Evolutionary conservation across 2,329 filamentous ascomycete species (phyloP), one percentile per base, ranked within the genome.

Genomic region (Trichoderma breve): DNA sequence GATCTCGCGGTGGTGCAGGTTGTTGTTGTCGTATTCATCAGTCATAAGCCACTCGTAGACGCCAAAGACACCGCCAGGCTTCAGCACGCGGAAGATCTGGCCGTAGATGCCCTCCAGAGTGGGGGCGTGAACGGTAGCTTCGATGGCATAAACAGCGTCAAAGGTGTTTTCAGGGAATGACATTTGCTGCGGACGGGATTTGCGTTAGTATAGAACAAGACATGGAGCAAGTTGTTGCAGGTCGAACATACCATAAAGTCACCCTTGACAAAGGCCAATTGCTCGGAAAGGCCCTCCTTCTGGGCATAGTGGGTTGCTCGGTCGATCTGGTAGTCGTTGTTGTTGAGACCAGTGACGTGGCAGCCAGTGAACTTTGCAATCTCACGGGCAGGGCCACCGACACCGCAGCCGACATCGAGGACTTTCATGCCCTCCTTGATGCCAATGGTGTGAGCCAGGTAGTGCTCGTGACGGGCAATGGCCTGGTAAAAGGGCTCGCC

Each of bases 1-100:
- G 79, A 97, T 95, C 78, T 92, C 89, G 74, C 93, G 91, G 85
- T 97, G 95, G 77, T 91, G 87, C 1, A 92, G 83, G 86, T 97
- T 93, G 74, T 91, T 85, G 80, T 96, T 94, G 85, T 97, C 91
- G 83, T 97, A 98, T n/a, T 90, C 85, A 74, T 97, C 94, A 14
- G 94, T 97, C 95, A 98, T 97, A 78, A 97, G 86, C 95, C 95
- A 97, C 83, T 98, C 95, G 84, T 97, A 97, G 66, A 97, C 94
- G 78, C 94, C 95, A 78, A 98, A 98, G 69, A 92, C 87, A 80
- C 94, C 94, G 73, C 95, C 95, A n/a, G 95, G 95, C 88, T 97
- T 98, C 73, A 98, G 86, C 34, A 97, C 94, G 43, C 93, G 92
- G 88, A 91, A 93, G 78, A 98, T 97, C 82, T 97, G 91, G 82